Conservation (phyloP, 495 filamentous ascomycete species). For the Chaetomium cochliodes region DNA sequence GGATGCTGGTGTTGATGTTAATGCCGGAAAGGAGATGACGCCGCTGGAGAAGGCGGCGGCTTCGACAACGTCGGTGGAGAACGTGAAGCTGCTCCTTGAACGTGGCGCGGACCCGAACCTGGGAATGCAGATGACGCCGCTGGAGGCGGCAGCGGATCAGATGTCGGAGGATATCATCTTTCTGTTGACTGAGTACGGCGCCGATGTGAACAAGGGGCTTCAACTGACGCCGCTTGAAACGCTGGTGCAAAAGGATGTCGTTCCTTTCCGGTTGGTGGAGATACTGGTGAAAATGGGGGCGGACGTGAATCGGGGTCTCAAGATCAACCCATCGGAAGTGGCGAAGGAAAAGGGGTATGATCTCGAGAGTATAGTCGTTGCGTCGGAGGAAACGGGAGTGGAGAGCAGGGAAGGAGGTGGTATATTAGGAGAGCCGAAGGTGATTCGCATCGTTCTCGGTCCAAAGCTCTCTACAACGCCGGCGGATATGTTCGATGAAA, state of each 20-base stretch:
- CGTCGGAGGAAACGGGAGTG: background rate
- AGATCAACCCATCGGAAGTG: background rate
- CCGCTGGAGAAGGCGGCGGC: conserved; percentile 1
- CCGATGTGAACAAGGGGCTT: background rate
- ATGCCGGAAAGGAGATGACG: background rate
- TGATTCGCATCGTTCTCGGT: too few relatives aligned
- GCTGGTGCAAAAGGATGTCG: background rate
- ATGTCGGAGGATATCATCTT: background rate
- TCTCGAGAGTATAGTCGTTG: background rate
- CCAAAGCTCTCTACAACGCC: too few relatives aligned
- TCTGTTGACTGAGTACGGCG: background rate
- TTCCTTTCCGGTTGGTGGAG: too few relatives aligned
- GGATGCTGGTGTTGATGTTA: background rate
- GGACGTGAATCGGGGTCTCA: background rate
- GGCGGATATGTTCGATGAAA: too few relatives aligned
- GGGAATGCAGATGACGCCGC: background rate
- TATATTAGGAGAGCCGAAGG: too few relatives aligned
- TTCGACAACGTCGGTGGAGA: background rate
- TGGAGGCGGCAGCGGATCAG: background rate
- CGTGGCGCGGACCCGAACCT: background rate
- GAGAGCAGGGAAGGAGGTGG: background rate
- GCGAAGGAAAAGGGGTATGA: background rate
- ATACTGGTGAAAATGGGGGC: background rate
- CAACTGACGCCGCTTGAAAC: background rate
- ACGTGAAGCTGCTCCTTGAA: background rate